phyloP scores from a whole-genome alignment of 2,329 filamentous ascomycete species.

The Monosporascus sp. region DNA sequence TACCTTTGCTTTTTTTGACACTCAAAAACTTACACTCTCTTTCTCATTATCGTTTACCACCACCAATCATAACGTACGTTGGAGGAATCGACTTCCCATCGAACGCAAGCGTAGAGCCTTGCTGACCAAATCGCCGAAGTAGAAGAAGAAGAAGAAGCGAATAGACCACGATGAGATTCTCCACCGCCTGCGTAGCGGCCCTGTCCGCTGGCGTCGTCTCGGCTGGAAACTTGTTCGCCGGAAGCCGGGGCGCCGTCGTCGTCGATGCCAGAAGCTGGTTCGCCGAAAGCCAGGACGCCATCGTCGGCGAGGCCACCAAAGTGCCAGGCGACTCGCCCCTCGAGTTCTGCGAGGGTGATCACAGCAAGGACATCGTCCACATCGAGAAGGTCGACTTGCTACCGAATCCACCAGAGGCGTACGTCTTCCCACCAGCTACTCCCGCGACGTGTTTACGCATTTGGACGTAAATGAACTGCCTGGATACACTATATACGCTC shows the following conservation, averaged over 20 bases:
- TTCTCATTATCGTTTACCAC: too few species aligned
- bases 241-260: conserved; percentile 35
- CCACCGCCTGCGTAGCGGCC: conserved; percentile 38
- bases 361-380: conserved; percentile 62
- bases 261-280: conserved; percentile 44
- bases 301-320: conserved; percentile 49
- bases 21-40: too few species aligned
- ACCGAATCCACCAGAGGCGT: conserved; percentile 87
- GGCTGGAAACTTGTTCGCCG: conserved; percentile 43
- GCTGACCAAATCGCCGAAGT: too few species aligned
- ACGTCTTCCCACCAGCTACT: conserved; percentile 34
- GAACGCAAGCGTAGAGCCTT: too few species aligned
- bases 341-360: conserved; percentile 65
- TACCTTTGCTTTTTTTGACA: too few species aligned
- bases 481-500: too few species aligned
- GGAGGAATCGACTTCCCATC: too few species aligned
- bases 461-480: neutral
- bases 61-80: too few species aligned
- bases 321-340: conserved; percentile 86
- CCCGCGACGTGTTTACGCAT: neutral
- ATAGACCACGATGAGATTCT: conserved; percentile 34
- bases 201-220: conserved; percentile 36
- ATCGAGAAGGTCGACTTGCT: conserved; percentile 75
- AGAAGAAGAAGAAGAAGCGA: neutral
- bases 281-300: conserved; percentile 42